Conservation (phyloP, 177 flowering plant genomes). For the Telopea speciosissima region DNA sequence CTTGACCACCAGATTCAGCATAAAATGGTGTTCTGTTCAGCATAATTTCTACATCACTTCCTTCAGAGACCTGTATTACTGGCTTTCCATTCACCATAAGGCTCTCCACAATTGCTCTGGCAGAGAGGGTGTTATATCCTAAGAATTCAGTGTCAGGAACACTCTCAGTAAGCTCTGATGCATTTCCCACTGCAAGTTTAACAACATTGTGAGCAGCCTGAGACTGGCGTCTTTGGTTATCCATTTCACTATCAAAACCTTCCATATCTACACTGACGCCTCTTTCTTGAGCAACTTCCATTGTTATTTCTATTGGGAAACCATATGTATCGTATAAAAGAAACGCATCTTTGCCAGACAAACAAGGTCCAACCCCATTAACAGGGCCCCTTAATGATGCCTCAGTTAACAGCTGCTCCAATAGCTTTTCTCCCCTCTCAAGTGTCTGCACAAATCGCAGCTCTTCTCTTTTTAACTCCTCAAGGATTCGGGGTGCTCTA, state of each 20-base stretch:
- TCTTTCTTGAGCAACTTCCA: conserved; percentile 77
- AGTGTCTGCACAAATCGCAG: conserved; percentile 77
- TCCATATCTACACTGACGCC: conserved; percentile 72
- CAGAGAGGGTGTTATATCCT: conserved; percentile 73
- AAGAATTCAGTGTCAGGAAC: conserved; percentile 75
- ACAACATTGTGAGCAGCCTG: conserved; percentile 88
- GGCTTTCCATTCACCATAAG: conserved; percentile 67
- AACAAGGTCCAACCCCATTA: conserved; percentile 41
- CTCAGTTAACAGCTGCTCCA: conserved; percentile 64
- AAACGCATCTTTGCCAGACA: conserved; percentile 86
- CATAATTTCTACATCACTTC: conserved; percentile 78
- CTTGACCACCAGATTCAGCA: conserved; percentile 98
- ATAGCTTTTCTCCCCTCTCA: conserved; percentile 91
- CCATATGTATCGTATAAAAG: conserved; percentile 88
- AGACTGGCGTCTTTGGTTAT: conserved; percentile 78
- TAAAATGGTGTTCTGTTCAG: conserved; percentile 82
- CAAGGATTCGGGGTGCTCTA: conserved; percentile 54
- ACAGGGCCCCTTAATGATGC: conserved; percentile 38
- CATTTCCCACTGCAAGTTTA: conserved; percentile 63
- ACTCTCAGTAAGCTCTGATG: conserved; percentile 38
- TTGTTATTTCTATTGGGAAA: conserved; percentile 87
- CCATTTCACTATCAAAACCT: conserved; percentile 79
- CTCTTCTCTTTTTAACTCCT: conserved; percentile 85
- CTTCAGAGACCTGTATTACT: conserved; percentile 56
- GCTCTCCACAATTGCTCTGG: conserved; percentile 61